A percentile compares a stretch with the other conserved stretches of the same genome.
Evolutionary conservation across 2,329 filamentous ascomycete species (phyloP).

Genomic region (Dryadomyces quercivorus): DNA sequence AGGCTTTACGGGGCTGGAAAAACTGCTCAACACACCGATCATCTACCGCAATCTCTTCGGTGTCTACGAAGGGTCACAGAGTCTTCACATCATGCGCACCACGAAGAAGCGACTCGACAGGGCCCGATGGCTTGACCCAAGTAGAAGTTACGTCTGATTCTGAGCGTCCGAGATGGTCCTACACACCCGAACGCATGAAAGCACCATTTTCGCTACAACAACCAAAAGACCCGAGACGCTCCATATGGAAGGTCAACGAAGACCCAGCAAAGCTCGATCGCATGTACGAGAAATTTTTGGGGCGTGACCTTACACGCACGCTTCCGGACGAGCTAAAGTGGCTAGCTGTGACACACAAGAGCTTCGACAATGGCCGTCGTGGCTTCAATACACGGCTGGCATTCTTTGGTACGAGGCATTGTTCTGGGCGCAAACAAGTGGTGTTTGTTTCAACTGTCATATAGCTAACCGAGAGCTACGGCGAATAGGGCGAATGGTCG

Average conservation of each 20-base stretch:
- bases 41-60: not conserved
- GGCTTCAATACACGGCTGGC: conserved; percentile 90
- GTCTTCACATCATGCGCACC: not conserved
- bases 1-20: not conserved
- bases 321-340: conserved; percentile 90
- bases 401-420: conserved; percentile 55
- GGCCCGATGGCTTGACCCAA: not conserved
- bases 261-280: conserved; percentile 62
- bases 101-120: not conserved
- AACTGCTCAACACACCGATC: not conserved
- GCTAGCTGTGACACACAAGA: conserved; percentile 95
- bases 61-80: not conserved
- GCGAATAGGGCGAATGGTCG: conserved; percentile 15
- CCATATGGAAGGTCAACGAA: conserved; percentile 58
- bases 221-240: conserved; percentile 39
- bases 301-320: conserved; percentile 56
- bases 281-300: conserved; percentile 67
- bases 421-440: not conserved
- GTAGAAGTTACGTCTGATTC: not conserved
- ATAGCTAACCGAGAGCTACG: not conserved
- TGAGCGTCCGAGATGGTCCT: conserved; percentile 50
- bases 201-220: conserved; percentile 53
- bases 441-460: not conserved
- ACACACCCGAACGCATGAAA: conserved; percentile 58
- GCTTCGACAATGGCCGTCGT: conserved; percentile 87